These are phyloP conservation scores for Pulveroboletus sp. DNA, from an alignment of 768 basidiomycete genomes.

Conservation along the genomic window DNA sequence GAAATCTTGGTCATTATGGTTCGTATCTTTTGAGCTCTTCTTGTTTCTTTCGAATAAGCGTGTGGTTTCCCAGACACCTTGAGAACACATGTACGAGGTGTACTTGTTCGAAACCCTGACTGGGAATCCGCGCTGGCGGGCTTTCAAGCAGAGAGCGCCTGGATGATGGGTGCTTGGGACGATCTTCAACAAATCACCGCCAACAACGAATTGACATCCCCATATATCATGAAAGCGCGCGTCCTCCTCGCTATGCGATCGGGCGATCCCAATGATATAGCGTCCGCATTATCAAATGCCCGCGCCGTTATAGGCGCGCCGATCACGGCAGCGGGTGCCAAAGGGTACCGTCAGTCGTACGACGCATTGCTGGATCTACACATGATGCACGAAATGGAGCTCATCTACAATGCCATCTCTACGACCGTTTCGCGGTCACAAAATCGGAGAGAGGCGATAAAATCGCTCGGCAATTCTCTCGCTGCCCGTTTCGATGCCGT, in stretches of 20 bases:
- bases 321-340: slow-evolving; percentile 75
- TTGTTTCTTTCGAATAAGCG: slow-evolving; percentile 2
- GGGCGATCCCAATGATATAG: slow-evolving; percentile 44
- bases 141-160: slow-evolving; percentile 91
- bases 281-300: slow-evolving; percentile 56
- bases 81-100: slow-evolving; percentile 90
- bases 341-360: slow-evolving; percentile 84
- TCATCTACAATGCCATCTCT: slow-evolving; percentile 49
- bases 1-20: slow-evolving; percentile 98
- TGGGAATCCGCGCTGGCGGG: slow-evolving; percentile 78
- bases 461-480: slow-evolving; percentile 38
- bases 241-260: slow-evolving; percentile 78
- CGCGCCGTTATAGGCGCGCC: slow-evolving; percentile 73
- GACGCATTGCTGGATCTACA: slow-evolving; percentile 85
- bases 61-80: slow-evolving; percentile 68
- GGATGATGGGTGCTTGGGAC: slow-evolving; percentile 94
- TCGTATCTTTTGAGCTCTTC: slow-evolving; percentile 24
- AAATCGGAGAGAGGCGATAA: slow-evolving; percentile 40
- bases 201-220: slow-evolving; percentile 45
- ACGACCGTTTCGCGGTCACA: slow-evolving; percentile 39
- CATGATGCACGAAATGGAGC: slow-evolving; percentile 79
- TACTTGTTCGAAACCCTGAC: slow-evolving; percentile 78
- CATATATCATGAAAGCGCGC: slow-evolving; percentile 72
- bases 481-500: slow-evolving; percentile 69
- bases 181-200: slow-evolving; percentile 67